Base-by-base conservation (phyloP, 331 rosid genomes). In the Rosa hybrid region DNA sequence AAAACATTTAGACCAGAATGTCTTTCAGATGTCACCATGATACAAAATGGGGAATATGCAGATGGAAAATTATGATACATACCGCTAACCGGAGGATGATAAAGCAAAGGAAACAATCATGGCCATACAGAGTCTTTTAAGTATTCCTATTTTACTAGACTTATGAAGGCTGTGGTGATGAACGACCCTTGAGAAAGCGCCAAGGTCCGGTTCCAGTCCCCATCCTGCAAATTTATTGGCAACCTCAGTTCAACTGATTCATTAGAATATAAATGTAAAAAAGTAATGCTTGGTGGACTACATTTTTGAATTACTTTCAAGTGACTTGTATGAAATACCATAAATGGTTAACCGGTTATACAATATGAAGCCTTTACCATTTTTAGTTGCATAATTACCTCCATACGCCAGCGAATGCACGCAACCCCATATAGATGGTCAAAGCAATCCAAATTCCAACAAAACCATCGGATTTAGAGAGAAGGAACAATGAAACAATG, bases 201-300 rank as follows among this genome's bases (percentile, higher is more conserved):
- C 99, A 95, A 2, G 99, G 99, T 90, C 99, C 98, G 0, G 97
- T 95, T 76, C 89, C 97, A 45, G 94, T 93, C 75, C 97, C 99
- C 97, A 95, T 93, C 90, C 99, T 95, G 91, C 87, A 86, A 67
- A 70, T 51, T 16, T 46, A 17, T 30, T 50, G 67, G 20, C 20
- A 71, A 12, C 23, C 38, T 60, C 16, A 23, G 27, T 30, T 51
- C 68, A 14, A 44, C 65, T 18, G 8, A 54, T 45, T 44, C 1
- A 39, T 17, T 12, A 34, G n/a, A 34, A 6, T 65, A 65, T 7
- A 30, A 25, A 30, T 63, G 5, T 30, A 12, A 16, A 65, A 13
- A 17, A 16, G 21, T 14, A 23, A 16, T 30, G 71, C 21, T 16
- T 30, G 41, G 27, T 30, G 21, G 4, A 65, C 21, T 0, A 34